phyloP scores from a whole-genome alignment of 2,329 filamentous ascomycete species.

The Nannizziopsis barbatae region DNA sequence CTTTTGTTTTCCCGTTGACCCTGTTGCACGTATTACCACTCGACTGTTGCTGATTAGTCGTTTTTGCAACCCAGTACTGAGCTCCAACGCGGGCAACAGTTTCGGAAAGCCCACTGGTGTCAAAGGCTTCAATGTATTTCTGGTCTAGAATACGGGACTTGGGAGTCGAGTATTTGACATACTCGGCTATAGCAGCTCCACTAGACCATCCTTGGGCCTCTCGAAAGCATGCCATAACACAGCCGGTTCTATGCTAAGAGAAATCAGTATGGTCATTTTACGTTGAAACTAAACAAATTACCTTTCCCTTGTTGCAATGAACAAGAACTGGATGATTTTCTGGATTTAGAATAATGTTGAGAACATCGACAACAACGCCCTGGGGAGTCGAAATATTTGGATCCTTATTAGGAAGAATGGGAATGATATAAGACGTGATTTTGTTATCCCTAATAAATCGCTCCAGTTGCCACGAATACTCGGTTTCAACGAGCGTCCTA shows the following conservation, averaged over 20 bases:
- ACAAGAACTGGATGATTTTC: slow-evolving; percentile 70
- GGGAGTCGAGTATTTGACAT: slow-evolving; percentile 48
- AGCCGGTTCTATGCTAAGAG: slow-evolving; percentile 75
- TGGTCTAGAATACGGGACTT: slow-evolving; percentile 37
- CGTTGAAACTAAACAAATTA: slow-evolving; percentile 21
- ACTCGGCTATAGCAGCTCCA: slow-evolving; percentile 57
- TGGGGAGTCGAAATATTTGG: slow-evolving; percentile 51
- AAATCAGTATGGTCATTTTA: slow-evolving; percentile 1
- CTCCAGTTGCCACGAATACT: slow-evolving; percentile 40
- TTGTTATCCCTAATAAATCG: slow-evolving; percentile 54
- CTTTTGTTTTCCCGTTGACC: neutral
- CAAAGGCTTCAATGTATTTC: slow-evolving; percentile 22
- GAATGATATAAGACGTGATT: slow-evolving; percentile 63
- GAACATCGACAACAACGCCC: slow-evolving; percentile 57
- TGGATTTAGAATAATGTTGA: slow-evolving; percentile 59
- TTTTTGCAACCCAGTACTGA: slow-evolving; percentile 13
- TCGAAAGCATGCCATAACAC: slow-evolving; percentile 69
- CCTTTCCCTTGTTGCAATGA: slow-evolving; percentile 87
- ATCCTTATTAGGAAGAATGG: slow-evolving; percentile 83
- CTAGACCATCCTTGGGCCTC: slow-evolving; percentile 59
- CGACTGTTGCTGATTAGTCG: neutral
- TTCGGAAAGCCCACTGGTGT: slow-evolving; percentile 17
- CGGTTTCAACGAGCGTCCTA: slow-evolving; percentile 54
- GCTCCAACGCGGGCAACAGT: slow-evolving; percentile 17
- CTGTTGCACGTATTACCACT: neutral